A percentile compares a stretch with the other conserved stretches of the same genome.
Conservation (phyloP, 257 asterid genomes). For the Solanum appendiculatum region DNA sequence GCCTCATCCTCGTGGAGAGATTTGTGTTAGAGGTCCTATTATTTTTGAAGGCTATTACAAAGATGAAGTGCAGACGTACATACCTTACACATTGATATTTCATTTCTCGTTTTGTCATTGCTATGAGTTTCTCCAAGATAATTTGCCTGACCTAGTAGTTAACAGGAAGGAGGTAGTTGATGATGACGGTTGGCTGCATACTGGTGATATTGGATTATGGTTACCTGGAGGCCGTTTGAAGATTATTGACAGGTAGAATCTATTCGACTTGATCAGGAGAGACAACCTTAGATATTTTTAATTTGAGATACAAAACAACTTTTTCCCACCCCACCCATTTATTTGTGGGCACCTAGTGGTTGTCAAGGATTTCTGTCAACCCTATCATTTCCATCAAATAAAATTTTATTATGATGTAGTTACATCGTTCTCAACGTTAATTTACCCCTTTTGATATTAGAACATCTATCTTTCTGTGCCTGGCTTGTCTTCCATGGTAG, state of each 20-base stretch:
- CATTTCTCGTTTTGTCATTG: not conserved
- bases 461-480: not conserved
- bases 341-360: not conserved
- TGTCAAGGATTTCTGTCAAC: not conserved
- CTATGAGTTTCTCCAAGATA: slow-evolving; percentile 7
- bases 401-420: not conserved
- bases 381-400: not conserved
- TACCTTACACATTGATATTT: slow-evolving; percentile 1
- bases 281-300: not conserved
- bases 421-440: not conserved
- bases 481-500: not conserved
- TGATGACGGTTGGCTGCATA: slow-evolving; percentile 81
- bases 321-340: not conserved
- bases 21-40: slow-evolving; percentile 90
- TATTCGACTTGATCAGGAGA: not conserved
- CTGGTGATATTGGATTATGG: slow-evolving; percentile 98
- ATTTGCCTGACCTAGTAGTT: slow-evolving; percentile 8
- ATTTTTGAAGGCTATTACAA: slow-evolving; percentile 81
- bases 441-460: not conserved
- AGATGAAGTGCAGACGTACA: slow-evolving; percentile 82
- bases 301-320: not conserved
- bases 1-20: slow-evolving; percentile 98
- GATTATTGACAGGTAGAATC: slow-evolving; percentile 76
- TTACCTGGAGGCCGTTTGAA: slow-evolving; percentile 89
- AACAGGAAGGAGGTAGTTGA: slow-evolving; percentile 86